A percentile compares a stretch with the other conserved stretches of the same genome.
phyloP scores from a whole-genome alignment of 2,329 filamentous ascomycete genomes.

The Drechslerella coelobrocha region DNA sequence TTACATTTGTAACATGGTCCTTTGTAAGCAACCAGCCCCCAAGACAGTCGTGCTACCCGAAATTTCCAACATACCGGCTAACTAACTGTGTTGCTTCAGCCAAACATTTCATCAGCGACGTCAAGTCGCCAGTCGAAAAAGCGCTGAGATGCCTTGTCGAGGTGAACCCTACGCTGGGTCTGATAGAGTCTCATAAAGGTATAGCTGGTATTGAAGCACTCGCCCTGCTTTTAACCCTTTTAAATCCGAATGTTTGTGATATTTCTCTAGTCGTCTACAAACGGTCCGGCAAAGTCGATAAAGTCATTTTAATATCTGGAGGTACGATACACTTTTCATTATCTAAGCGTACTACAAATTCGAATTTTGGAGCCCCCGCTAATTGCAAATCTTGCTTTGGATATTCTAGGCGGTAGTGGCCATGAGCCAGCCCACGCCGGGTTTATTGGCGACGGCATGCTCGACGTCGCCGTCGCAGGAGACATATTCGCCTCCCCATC shows the following conservation, averaged over 20 bases:
- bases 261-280: constrained; percentile 32
- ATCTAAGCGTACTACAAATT: background rate
- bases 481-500: constrained; percentile 85
- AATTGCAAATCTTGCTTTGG: background rate
- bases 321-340: constrained; percentile 10
- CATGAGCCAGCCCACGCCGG: constrained; percentile 75
- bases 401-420: constrained; percentile 72
- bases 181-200: constrained; percentile 48
- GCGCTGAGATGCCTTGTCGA: constrained; percentile 40
- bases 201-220: background rate
- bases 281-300: constrained; percentile 15
- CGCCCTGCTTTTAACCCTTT: background rate
- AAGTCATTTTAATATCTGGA: constrained; percentile 42
- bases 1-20: constrained; percentile 19
- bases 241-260: background rate
- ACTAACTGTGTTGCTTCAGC: constrained; percentile 30
- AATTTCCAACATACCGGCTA: constrained; percentile 3
- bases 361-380: background rate
- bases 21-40: constrained; percentile 16
- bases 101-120: constrained; percentile 42
- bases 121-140: constrained; percentile 36
- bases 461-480: constrained; percentile 83
- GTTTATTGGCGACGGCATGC: constrained; percentile 81
- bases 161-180: constrained; percentile 23
- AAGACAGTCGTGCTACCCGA: background rate